These are phyloP conservation scores for Boletus huronensis DNA, from an alignment of 768 basidiomycete species.

Conservation along the genomic window DNA sequence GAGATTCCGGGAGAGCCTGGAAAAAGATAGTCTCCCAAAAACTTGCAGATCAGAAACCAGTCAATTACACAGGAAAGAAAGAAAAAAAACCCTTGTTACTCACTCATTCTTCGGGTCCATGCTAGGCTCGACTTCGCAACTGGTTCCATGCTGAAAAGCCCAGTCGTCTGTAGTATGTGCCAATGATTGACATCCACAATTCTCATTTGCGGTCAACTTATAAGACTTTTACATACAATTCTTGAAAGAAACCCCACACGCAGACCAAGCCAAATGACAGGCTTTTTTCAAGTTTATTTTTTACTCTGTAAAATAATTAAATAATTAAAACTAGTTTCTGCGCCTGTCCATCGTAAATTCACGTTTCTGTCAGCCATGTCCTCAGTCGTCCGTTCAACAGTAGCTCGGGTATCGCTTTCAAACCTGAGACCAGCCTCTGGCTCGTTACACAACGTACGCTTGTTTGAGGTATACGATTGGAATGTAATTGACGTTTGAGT, in stretches of 20 bases:
- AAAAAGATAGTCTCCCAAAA: neutral
- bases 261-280: neutral
- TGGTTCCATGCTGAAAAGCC: neutral
- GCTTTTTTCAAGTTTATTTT: neutral
- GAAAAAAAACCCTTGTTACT: neutral
- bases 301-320: neutral
- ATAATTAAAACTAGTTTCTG: neutral
- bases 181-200: neutral
- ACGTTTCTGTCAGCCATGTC: slow-evolving; percentile 29
- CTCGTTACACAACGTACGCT: slow-evolving; percentile 62
- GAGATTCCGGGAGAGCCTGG: neutral
- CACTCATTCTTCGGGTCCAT: neutral
- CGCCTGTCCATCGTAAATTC: neutral
- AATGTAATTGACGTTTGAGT: slow-evolving; percentile 11
- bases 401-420: slow-evolving; percentile 54
- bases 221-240: neutral
- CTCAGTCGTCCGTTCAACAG: slow-evolving; percentile 32
- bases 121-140: neutral
- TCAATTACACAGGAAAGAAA: no score
- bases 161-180: neutral
- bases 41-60: neutral
- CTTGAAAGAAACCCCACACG: neutral
- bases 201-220: neutral
- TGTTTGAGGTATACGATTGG: neutral
- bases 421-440: slow-evolving; percentile 69